phyloP scores from a whole-genome alignment of 1,284 basidiomycete genomes.

The Fomitiporia mediterranea region DNA sequence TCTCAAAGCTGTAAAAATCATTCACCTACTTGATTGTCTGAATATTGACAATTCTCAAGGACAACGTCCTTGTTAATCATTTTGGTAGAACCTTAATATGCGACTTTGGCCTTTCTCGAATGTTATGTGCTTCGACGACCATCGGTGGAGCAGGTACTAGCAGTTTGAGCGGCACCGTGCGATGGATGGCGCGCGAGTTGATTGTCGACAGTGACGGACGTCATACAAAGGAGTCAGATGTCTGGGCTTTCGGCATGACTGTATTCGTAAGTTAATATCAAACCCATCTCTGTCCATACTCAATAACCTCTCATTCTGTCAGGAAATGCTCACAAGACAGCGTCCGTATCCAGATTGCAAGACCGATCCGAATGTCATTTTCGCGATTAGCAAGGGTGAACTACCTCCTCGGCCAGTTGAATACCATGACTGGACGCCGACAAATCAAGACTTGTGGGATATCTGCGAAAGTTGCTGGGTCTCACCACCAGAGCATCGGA shows the following conservation, averaged over 20 bases:
- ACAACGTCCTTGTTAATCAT: constrained; percentile 13
- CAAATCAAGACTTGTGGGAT: not conserved
- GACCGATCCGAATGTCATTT: not conserved
- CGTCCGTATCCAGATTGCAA: not conserved
- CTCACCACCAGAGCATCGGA: not conserved
- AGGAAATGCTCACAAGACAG: constrained; percentile 8
- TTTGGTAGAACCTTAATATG: not conserved
- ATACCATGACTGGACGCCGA: not conserved
- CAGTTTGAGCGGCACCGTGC: not conserved
- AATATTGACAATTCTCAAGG: no score
- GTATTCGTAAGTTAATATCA: constrained; percentile 6
- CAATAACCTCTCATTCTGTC: not conserved
- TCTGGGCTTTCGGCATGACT: constrained; percentile 18
- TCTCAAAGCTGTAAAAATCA: constrained; percentile 11
- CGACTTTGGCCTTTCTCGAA: constrained; percentile 17
- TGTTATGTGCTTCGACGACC: not conserved
- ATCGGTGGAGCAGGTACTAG: not conserved
- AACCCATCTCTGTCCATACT: not conserved
- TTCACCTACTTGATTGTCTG: no score
- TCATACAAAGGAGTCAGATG: constrained; percentile 4
- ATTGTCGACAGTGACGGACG: not conserved
- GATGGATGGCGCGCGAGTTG: constrained; percentile 17
- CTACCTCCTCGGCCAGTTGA: not conserved
- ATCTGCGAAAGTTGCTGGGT: constrained; percentile 11
- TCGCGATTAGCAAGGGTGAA: not conserved